A percentile compares a stretch with the other conserved stretches of the same genome.
phyloP scores from a whole-genome alignment of 2,329 filamentous ascomycete species.

The Sporothrix protearum region DNA sequence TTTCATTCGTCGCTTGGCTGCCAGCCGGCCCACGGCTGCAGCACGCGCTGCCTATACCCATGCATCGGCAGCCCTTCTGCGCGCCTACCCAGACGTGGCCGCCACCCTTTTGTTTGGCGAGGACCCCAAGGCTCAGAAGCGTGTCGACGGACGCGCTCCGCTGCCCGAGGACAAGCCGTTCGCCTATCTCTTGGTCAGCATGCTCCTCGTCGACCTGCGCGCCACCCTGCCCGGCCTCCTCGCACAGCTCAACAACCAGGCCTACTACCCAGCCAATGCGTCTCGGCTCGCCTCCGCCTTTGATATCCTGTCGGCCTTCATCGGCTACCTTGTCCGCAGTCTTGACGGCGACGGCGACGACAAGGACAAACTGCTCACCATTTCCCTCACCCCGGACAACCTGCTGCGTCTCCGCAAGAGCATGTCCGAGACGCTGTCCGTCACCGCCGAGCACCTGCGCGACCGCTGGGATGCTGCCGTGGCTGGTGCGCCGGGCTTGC shows the following conservation, averaged over 20 bases:
- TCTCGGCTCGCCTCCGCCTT: constrained; percentile 58
- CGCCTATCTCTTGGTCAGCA: constrained; percentile 60
- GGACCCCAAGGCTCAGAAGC: constrained; percentile 24
- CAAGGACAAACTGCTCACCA: constrained; percentile 17
- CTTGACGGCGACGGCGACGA: constrained; percentile 53
- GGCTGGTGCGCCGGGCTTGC: constrained; percentile 59
- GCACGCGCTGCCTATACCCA: constrained; percentile 59
- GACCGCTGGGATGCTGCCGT: constrained; percentile 66
- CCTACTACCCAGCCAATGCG: constrained; percentile 50
- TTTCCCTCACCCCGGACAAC: constrained; percentile 48
- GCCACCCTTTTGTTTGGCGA: constrained; percentile 53
- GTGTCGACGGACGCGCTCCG: background rate
- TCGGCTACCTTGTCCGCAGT: constrained; percentile 54
- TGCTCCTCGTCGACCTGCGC: constrained; percentile 64
- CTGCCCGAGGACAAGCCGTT: constrained; percentile 47
- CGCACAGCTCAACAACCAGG: constrained; percentile 51
- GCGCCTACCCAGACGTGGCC: constrained; percentile 48
- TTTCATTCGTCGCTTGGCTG: constrained; percentile 53
- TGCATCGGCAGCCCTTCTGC: constrained; percentile 55
- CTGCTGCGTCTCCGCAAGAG: constrained; percentile 59
- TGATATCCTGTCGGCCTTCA: constrained; percentile 59
- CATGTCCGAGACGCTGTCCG: constrained; percentile 60
- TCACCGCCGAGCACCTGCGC: constrained; percentile 62
- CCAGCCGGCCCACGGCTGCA: constrained; percentile 51
- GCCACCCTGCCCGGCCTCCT: constrained; percentile 60